phyloP scores from a whole-genome alignment of 345 rosid species.

The Dovyalis caffra region DNA sequence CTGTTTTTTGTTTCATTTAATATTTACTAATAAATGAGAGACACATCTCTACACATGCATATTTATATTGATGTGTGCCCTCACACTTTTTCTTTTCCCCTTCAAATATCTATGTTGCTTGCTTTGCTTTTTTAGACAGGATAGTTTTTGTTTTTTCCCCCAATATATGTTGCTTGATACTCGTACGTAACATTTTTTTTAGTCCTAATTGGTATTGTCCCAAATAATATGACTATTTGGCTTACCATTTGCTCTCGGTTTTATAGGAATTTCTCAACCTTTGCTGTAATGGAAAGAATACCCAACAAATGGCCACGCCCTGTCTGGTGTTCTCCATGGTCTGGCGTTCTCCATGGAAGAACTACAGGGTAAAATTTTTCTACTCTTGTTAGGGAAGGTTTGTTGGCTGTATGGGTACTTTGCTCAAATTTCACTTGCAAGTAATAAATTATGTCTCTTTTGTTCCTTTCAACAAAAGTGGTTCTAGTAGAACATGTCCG shows the following conservation, averaged over 20 bases:
- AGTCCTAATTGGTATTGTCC: not conserved
- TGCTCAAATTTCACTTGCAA: slow-evolving; percentile 1
- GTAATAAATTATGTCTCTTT: not conserved
- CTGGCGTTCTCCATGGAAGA: slow-evolving; percentile 99
- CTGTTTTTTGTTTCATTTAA: slow-evolving; percentile 5
- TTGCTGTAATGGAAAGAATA: slow-evolving; percentile 93
- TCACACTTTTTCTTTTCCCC: not conserved
- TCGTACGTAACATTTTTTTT: not conserved
- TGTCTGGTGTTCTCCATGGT: slow-evolving; percentile 96
- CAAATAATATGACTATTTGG: not conserved
- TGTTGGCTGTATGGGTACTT: not conserved
- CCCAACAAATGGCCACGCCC: slow-evolving; percentile 99
- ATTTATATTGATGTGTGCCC: not conserved
- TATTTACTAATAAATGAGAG: not conserved
- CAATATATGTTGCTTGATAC: not conserved
- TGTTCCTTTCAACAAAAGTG: not conserved
- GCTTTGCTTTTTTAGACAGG: not conserved
- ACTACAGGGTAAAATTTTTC: slow-evolving; percentile 69
- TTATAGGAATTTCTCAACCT: slow-evolving; percentile 66
- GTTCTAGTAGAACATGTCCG: not conserved
- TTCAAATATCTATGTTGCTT: not conserved
- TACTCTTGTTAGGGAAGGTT: not conserved
- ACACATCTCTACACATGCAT: not conserved
- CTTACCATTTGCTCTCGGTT: slow-evolving; percentile 4
- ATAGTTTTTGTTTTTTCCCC: not conserved